A percentile compares a stretch with the other conserved stretches of the same genome.
phyloP scores from a whole-genome alignment of 2,329 filamentous ascomycete genomes.

The Hypoxylon sp. region DNA sequence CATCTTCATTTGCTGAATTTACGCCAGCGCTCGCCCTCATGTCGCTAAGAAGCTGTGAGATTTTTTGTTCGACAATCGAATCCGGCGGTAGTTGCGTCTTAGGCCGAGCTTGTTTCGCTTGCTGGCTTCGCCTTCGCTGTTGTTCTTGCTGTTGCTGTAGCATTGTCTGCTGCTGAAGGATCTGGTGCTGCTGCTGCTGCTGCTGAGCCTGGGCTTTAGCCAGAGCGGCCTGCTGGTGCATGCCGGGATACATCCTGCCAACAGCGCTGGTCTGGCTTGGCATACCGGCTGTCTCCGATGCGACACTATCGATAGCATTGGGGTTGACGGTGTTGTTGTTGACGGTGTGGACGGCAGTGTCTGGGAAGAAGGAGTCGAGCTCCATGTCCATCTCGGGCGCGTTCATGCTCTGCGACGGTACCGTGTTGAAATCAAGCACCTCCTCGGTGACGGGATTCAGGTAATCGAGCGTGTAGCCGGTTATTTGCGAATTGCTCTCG shows the following conservation, averaged over 20 bases:
- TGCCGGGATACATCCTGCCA: constrained; percentile 87
- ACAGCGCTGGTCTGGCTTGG: constrained; percentile 62
- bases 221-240: constrained; percentile 86
- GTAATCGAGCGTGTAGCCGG: constrained; percentile 62
- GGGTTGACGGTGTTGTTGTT: constrained; percentile 80
- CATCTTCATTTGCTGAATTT: constrained; percentile 60
- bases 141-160: constrained; percentile 57
- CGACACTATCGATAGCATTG: constrained; percentile 71
- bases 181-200: constrained; percentile 69
- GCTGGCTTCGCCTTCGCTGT: constrained; percentile 53
- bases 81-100: constrained; percentile 66
- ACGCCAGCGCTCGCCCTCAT: constrained; percentile 76
- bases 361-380: constrained; percentile 73
- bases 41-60: constrained; percentile 88
- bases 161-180: constrained; percentile 65
- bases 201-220: constrained; percentile 76
- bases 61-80: constrained; percentile 87
- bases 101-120: constrained; percentile 50
- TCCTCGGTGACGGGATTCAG: constrained; percentile 68
- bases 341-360: too few relatives aligned
- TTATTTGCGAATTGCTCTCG: constrained; percentile 62
- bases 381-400: constrained; percentile 74
- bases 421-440: constrained; percentile 76
- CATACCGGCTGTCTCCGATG: constrained; percentile 60
- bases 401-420: constrained; percentile 67